Conservation (phyloP, 306 rosid genomes). For the Acmispon strigosus region DNA sequence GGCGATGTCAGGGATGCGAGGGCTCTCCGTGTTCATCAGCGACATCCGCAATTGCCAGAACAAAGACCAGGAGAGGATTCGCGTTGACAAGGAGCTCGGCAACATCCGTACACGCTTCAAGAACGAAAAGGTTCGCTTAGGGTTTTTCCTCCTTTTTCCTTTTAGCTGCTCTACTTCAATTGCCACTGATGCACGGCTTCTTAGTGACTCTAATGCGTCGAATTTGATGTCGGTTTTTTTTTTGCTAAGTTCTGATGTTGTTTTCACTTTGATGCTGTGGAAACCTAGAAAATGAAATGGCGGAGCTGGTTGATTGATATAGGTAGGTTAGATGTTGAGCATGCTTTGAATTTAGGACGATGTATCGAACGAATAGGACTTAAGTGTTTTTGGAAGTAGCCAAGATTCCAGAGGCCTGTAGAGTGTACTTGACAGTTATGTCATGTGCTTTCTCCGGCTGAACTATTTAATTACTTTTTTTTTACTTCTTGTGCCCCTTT, state of each 20-base stretch:
- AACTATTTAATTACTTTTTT: background rate
- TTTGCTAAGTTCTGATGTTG: background rate
- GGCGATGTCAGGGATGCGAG: constrained; percentile 99
- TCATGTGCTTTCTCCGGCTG: background rate
- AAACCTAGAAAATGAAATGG: constrained; percentile 15
- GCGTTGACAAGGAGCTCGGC: constrained; percentile 99
- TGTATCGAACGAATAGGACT: constrained; percentile 1
- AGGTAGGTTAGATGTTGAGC: background rate
- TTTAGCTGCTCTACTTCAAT: constrained; percentile 5
- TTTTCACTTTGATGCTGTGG: background rate
- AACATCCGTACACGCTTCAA: constrained; percentile 96
- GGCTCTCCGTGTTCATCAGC: constrained; percentile 96
- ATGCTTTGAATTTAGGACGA: background rate
- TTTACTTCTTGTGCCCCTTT: background rate
- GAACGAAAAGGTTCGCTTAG: constrained; percentile 87
- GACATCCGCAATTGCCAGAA: constrained; percentile 96
- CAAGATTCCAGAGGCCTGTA: background rate
- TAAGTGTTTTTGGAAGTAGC: background rate
- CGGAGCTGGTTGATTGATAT: background rate
- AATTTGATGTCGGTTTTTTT: background rate
- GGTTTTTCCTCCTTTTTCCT: constrained; percentile 13
- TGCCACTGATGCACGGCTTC: background rate
- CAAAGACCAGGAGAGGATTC: constrained; percentile 94
- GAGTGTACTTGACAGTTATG: background rate
- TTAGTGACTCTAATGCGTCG: background rate